phyloP scores from a whole-genome alignment of 306 rosid genomes.

The Trichosanthes truncata region DNA sequence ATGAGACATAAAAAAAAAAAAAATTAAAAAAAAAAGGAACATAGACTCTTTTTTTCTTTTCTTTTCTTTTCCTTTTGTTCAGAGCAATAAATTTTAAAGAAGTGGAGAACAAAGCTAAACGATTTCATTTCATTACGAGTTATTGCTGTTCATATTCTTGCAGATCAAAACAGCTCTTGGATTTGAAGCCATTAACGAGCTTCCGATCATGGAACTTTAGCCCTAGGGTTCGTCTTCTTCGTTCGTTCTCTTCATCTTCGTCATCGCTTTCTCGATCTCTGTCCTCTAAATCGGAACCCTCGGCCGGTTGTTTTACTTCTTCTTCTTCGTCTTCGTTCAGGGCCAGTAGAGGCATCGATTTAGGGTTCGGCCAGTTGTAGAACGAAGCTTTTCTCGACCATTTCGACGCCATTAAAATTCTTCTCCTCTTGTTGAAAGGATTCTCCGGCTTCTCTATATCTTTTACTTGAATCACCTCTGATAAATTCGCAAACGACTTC shows the following conservation, averaged over 20 bases:
- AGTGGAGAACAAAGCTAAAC: neutral
- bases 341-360: conserved; percentile 83
- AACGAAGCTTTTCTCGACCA: conserved; percentile 50
- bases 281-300: neutral
- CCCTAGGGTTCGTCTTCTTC: conserved; percentile 20
- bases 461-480: conserved; percentile 27
- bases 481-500: conserved; percentile 49
- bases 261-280: conserved; percentile 12
- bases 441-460: conserved; percentile 64
- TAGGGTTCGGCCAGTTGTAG: conserved; percentile 61
- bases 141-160: conserved; percentile 31
- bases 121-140: neutral
- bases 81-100: neutral
- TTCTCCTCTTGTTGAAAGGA: conserved; percentile 74
- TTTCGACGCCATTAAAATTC: conserved; percentile 63
- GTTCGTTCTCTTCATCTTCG: neutral
- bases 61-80: neutral
- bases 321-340: conserved; percentile 40
- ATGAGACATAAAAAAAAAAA: neutral
- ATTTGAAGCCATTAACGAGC: conserved; percentile 44
- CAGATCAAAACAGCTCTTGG: conserved; percentile 71
- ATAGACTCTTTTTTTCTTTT: too few species aligned
- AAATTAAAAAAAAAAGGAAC: neutral
- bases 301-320: neutral
- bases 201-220: conserved; percentile 22